Conservation (phyloP, 2,329 filamentous ascomycete species). For the Diaporthe caulivora region DNA sequence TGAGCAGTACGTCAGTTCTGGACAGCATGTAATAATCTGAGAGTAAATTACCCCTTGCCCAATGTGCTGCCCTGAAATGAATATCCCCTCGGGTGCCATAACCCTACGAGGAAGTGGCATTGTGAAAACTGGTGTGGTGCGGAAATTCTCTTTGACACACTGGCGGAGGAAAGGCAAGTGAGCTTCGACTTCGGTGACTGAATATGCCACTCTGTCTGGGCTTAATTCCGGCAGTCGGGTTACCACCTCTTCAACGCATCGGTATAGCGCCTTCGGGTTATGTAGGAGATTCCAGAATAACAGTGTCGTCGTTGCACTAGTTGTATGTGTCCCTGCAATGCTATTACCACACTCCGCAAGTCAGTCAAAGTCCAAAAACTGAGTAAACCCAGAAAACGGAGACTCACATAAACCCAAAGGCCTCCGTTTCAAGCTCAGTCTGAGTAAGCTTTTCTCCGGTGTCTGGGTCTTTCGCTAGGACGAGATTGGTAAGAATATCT, state of each 20-base stretch:
- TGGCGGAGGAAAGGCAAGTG: neutral
- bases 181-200: constrained; percentile 17
- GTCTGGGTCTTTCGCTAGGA: constrained; percentile 51
- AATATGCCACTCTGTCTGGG: neutral
- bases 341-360: neutral
- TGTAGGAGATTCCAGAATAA: constrained; percentile 13
- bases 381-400: rapidly evolving
- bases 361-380: neutral
- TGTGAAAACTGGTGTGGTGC: constrained; percentile 4
- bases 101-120: constrained; percentile 16
- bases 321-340: constrained; percentile 14
- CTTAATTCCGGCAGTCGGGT: neutral
- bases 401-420: constrained; percentile 14
- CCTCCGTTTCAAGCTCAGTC: constrained; percentile 43
- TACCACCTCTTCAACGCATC: neutral
- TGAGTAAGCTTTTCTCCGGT: constrained; percentile 48
- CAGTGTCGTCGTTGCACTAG: constrained; percentile 7
- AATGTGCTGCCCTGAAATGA: neutral
- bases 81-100: neutral
- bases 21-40: neutral
- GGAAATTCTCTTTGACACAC: constrained; percentile 10
- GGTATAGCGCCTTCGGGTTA: neutral
- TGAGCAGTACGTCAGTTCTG: constrained; percentile 29
- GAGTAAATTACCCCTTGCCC: neutral
- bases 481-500: constrained; percentile 52